These are phyloP conservation scores for Heliamphora pulchella DNA, from an alignment of 179 eudicot genomes.

Conservation along the genomic window DNA sequence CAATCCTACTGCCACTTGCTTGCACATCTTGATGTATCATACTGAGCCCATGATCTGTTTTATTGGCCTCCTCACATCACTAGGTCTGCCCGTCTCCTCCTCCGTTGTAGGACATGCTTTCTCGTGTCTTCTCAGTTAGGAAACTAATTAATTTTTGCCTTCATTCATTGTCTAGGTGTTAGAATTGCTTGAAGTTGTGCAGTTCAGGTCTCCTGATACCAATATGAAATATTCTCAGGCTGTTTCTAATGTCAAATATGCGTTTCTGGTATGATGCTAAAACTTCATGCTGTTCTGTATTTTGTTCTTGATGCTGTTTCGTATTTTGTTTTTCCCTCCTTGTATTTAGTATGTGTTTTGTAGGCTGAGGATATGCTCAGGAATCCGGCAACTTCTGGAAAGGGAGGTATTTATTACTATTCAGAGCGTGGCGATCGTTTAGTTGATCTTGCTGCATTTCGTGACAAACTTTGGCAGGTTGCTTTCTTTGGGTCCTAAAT, in stretches of 20 bases:
- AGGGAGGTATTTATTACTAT: slow-evolving; percentile 75
- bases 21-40: not conserved
- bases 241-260: slow-evolving; percentile 57
- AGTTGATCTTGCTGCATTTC: slow-evolving; percentile 73
- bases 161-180: slow-evolving; percentile 41
- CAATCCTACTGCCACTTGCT: not conserved
- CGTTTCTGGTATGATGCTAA: slow-evolving; percentile 54
- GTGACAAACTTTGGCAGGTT: slow-evolving; percentile 97
- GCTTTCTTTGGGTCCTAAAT: slow-evolving; percentile 10
- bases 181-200: slow-evolving; percentile 80
- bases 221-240: slow-evolving; percentile 62
- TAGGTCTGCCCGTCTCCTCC: not conserved
- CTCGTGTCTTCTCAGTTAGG: not conserved
- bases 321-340: not conserved
- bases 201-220: slow-evolving; percentile 83
- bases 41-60: not conserved
- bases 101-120: not conserved
- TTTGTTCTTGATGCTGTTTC: not conserved
- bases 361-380: slow-evolving; percentile 86
- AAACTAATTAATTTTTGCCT: not conserved
- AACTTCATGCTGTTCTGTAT: slow-evolving; percentile 1
- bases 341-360: slow-evolving; percentile 7
- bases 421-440: slow-evolving; percentile 96
- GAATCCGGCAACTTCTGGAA: slow-evolving; percentile 50
- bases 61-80: not conserved